A percentile compares a stretch with the other conserved stretches of the same genome.
Evolutionary conservation across 129 eudicot genomes (phyloP).

Genomic region (Lactuca saligna): DNA sequence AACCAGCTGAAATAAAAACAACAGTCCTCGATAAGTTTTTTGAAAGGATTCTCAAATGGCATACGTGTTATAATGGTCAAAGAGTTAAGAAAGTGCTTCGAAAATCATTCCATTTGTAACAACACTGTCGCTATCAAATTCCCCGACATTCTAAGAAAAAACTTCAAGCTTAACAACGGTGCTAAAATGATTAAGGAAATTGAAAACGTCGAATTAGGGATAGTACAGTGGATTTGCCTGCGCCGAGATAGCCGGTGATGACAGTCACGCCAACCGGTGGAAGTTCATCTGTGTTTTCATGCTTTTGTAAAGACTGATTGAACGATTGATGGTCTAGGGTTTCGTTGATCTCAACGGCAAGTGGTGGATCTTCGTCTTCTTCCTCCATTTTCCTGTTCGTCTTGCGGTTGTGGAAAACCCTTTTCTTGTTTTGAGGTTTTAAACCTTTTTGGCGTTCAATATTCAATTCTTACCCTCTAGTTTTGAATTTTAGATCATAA

Average conservation of each 20-base stretch:
- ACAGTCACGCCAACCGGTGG: constrained; percentile 92
- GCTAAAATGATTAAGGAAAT: neutral
- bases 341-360: constrained; percentile 66
- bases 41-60: neutral
- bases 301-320: constrained; percentile 27
- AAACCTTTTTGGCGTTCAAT: neutral
- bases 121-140: neutral
- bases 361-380: constrained; percentile 81
- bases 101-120: neutral
- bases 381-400: constrained; percentile 51
- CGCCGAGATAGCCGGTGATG: constrained; percentile 96
- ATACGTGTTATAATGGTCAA: neutral
- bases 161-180: neutral
- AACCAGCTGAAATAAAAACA: constrained; percentile 52
- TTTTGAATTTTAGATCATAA: no score
- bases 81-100: neutral
- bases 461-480: neutral
- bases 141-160: neutral
- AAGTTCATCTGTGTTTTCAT: constrained; percentile 27
- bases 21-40: neutral
- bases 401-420: neutral
- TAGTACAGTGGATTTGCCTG: constrained; percentile 90
- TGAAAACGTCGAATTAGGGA: neutral
- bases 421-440: neutral
- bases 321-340: constrained; percentile 25